Conservation (phyloP, 495 filamentous ascomycete species). For the Annulohypoxylon maeteangense region DNA sequence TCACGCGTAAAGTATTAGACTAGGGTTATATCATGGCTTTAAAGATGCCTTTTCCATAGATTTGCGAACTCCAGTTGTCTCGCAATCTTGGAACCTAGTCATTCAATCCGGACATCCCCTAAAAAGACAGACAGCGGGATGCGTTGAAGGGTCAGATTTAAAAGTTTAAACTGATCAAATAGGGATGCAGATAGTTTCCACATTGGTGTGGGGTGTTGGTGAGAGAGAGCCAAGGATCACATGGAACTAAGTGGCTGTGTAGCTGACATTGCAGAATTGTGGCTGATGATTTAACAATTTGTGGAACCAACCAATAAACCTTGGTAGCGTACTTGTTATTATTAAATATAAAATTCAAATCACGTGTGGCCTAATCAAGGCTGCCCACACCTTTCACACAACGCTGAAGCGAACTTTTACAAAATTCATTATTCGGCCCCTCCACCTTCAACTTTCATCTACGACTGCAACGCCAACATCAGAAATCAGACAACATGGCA, state of each 20-base stretch:
- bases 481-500: slow-evolving; percentile 66
- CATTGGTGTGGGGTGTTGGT: slow-evolving; percentile 17
- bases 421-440: slow-evolving; percentile 55
- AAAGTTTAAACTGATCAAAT: slow-evolving; percentile 18
- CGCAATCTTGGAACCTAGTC: slow-evolving; percentile 1
- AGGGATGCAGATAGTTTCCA: slow-evolving; percentile 14
- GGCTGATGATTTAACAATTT: slow-evolving; percentile 10
- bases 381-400: slow-evolving; percentile 43
- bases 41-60: neutral
- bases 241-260: slow-evolving; percentile 7
- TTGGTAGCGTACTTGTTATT: neutral
- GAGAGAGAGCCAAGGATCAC: slow-evolving; percentile 8
- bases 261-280: neutral
- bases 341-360: neutral
- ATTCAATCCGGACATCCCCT: slow-evolving; percentile 37
- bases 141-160: slow-evolving; percentile 3
- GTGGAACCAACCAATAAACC: neutral
- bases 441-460: slow-evolving; percentile 47
- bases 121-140: slow-evolving; percentile 1
- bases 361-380: slow-evolving; percentile 32
- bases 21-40: slow-evolving; percentile 29
- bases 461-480: slow-evolving; percentile 58
- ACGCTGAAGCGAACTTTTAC: slow-evolving; percentile 47
- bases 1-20: slow-evolving; percentile 26
- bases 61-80: slow-evolving; percentile 28